A percentile compares a stretch with the other conserved stretches of the same genome.
phyloP scores from a whole-genome alignment of 352 stramenopile species.

The Phytopythium oedochilum region DNA sequence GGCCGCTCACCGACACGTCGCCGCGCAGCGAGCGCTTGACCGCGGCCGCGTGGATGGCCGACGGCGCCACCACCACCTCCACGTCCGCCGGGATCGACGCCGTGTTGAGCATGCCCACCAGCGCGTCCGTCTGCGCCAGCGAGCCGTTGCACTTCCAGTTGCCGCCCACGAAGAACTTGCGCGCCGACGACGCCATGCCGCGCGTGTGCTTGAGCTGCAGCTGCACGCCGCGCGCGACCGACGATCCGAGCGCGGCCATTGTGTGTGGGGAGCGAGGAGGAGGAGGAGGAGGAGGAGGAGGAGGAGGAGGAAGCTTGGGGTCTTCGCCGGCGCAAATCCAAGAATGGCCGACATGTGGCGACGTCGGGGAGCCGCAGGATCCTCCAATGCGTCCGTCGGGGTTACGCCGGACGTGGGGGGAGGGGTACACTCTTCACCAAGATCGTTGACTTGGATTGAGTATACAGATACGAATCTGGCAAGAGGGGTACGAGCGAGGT shows the following conservation, averaged over 20 bases:
- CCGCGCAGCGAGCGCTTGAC: slow-evolving; percentile 56
- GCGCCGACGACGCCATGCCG: slow-evolving; percentile 58
- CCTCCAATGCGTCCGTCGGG: neutral
- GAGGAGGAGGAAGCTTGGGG: slow-evolving; percentile 5
- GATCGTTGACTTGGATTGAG: neutral
- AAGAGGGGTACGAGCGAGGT: too few relatives aligned
- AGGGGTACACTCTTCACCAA: too few relatives aligned
- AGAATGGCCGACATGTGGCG: slow-evolving; percentile 22
- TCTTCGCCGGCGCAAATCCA: slow-evolving; percentile 30
- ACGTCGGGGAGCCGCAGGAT: neutral
- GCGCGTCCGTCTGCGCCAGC: slow-evolving; percentile 51
- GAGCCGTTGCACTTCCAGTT: slow-evolving; percentile 99
- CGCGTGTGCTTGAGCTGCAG: slow-evolving; percentile 37
- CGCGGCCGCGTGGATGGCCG: slow-evolving; percentile 86
- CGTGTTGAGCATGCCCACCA: slow-evolving; percentile 82
- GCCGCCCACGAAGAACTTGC: slow-evolving; percentile 98
- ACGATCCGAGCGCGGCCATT: slow-evolving; percentile 42
- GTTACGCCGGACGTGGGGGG: neutral
- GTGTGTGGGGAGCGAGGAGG: slow-evolving; percentile 5
- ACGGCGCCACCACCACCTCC: slow-evolving; percentile 97
- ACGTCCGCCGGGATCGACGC: slow-evolving; percentile 72
- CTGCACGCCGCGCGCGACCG: slow-evolving; percentile 10
- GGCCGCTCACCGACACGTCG: slow-evolving; percentile 79
- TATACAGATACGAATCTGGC: neutral
- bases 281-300: neutral